Evolutionary conservation across 176 grass and related monocot genomes (phyloP), one percentile per base, ranked within the genome.

Genomic region (Microstegium vimineum): DNA sequence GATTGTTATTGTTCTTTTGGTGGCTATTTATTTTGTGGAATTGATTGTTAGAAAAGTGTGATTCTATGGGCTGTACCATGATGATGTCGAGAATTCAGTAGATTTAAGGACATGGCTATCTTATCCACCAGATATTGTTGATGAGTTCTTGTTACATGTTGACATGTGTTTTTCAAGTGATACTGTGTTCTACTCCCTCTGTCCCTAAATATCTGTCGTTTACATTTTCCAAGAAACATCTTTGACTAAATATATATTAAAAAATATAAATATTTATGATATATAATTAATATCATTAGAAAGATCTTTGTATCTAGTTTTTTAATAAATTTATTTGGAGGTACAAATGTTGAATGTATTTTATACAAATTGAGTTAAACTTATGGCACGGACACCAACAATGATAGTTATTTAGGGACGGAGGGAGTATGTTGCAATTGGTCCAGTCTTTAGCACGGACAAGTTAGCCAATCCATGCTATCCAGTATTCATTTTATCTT

Each of bases 391-490:
- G n/a, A n/a, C n/a, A n/a, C n/a, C n/a, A n/a, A n/a, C n/a, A n/a
- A n/a, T n/a, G n/a, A n/a, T n/a, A n/a, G n/a, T n/a, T n/a, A n/a
- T n/a, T n/a, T n/a, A n/a, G n/a, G n/a, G n/a, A n/a, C n/a, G n/a
- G n/a, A n/a, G n/a, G n/a, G n/a, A n/a, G n/a, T n/a, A 27, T 43
- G 65, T 33, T 76, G 31, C 52, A 69, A 76, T 68, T 81, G 14
- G 25, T 75, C 4, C 14, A n/a, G 10, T 28, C 33, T 56, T 84
- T 37, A 25, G 79, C 69, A 70, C 14, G 26, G 16, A 62, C n/a
- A 34, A 26, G 15, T 40, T 76, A 47, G n/a, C 1, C 22, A 74
- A 41, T 30, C n/a, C 27, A 75, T 77, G 52, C 20, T 75, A 36
- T 38, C 13, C 11, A 57, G 28, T 41, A 70, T 41, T 34, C 0